Conservation (phyloP, 257 asterid species). For the Jaltomata sinuosa region DNA sequence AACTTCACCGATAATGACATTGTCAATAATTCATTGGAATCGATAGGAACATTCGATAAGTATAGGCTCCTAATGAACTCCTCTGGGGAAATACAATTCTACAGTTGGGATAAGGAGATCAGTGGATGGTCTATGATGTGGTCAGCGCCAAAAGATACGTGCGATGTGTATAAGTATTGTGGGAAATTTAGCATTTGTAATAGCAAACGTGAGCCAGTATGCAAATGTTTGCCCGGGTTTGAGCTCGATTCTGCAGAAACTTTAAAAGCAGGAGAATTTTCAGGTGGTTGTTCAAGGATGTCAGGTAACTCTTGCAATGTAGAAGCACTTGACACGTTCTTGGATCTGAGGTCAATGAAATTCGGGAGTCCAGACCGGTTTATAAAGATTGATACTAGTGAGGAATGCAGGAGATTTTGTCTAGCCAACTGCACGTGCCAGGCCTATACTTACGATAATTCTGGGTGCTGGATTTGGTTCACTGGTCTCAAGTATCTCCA, state of each 20-base stretch:
- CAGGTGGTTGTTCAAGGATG: constrained; percentile 11
- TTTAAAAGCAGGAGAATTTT: background rate
- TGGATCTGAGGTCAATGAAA: background rate
- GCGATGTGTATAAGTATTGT: constrained; percentile 13
- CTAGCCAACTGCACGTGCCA: constrained; percentile 7
- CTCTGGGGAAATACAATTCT: constrained; percentile 24
- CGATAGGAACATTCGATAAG: background rate
- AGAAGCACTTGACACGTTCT: background rate
- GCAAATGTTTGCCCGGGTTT: constrained; percentile 28
- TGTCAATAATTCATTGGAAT: background rate
- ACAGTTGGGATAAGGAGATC: background rate
- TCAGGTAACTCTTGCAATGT: background rate
- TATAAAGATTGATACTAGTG: background rate
- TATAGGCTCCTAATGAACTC: constrained; percentile 19
- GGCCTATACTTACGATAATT: constrained; percentile 6
- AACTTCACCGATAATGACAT: background rate
- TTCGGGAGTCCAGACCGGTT: background rate
- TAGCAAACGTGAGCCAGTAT: background rate
- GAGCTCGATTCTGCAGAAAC: background rate
- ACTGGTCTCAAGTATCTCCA: constrained; percentile 11
- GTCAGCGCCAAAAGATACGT: constrained; percentile 10
- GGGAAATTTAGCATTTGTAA: constrained; percentile 25
- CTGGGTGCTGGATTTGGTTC: constrained; percentile 16
- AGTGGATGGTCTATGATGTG: constrained; percentile 1
- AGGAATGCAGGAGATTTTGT: constrained; percentile 16